phyloP scores from a whole-genome alignment of 2,329 filamentous ascomycete species.

The Ceratocystis cacaofunesta region DNA sequence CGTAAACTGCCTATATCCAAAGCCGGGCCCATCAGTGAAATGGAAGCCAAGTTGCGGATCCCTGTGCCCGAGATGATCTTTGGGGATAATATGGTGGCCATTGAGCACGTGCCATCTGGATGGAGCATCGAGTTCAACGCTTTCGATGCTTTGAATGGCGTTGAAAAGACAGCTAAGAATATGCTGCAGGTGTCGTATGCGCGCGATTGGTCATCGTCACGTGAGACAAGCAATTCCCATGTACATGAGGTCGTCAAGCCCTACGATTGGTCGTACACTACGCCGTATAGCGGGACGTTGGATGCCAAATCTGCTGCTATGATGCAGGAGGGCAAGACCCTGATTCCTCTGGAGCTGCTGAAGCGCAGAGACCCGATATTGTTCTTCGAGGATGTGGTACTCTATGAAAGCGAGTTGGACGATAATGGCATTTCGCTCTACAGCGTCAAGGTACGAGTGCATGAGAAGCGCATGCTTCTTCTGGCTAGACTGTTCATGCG shows the following conservation, averaged over 20 bases:
- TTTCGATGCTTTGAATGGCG: slow-evolving; percentile 71
- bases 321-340: slow-evolving; percentile 10
- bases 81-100: slow-evolving; percentile 72
- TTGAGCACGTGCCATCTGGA: slow-evolving; percentile 57
- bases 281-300: slow-evolving; percentile 65
- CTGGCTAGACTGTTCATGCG: slow-evolving; percentile 83
- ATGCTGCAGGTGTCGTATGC: slow-evolving; percentile 95
- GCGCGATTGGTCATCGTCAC: slow-evolving; percentile 56
- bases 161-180: slow-evolving; percentile 81
- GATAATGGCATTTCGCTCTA: slow-evolving; percentile 91
- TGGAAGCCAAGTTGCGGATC: slow-evolving; percentile 67
- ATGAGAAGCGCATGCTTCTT: slow-evolving; percentile 75
- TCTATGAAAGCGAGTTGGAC: slow-evolving; percentile 95
- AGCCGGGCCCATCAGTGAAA: slow-evolving; percentile 71
- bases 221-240: slow-evolving; percentile 64
- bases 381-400: slow-evolving; percentile 89
- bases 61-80: slow-evolving; percentile 98
- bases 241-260: slow-evolving; percentile 91
- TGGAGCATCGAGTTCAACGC: slow-evolving; percentile 76
- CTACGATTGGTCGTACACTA: slow-evolving; percentile 97
- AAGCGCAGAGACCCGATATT: slow-evolving; percentile 83
- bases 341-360: slow-evolving; percentile 75
- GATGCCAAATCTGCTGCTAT: slow-evolving; percentile 21
- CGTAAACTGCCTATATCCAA: slow-evolving; percentile 93
- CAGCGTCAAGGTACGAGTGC: slow-evolving; percentile 82